Conservation (phyloP, 1,284 basidiomycete species). For the Boletus subluridellus region DNA sequence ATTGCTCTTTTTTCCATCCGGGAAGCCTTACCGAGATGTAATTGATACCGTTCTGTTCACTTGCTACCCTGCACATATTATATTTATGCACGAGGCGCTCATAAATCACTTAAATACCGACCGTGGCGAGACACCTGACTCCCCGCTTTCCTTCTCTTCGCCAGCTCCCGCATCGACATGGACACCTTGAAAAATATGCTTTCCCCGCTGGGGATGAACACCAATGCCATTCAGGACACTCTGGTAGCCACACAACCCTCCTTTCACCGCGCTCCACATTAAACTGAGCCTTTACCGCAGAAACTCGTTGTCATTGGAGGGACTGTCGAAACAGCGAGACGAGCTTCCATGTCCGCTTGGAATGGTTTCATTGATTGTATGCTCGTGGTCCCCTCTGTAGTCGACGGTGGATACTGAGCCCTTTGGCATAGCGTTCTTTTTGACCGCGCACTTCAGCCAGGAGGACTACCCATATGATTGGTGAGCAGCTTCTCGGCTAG, state of each 20-base stretch:
- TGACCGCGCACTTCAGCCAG: conserved; percentile 80
- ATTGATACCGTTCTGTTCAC: conserved; percentile 30
- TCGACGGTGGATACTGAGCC: conserved; percentile 8
- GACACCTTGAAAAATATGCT: conserved; percentile 58
- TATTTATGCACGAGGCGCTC: conserved; percentile 34
- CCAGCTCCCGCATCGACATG: conserved; percentile 41
- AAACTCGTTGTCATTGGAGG: conserved; percentile 79
- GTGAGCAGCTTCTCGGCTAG: conserved; percentile 36
- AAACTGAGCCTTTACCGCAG: conserved; percentile 32
- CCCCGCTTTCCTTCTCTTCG: conserved; percentile 23
- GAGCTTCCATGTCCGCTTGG: conserved; percentile 76
- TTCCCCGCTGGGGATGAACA: conserved; percentile 56
- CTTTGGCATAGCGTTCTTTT: conserved; percentile 64
- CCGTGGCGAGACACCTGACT: conserved; percentile 20
- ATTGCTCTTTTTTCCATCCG: conserved; percentile 21
- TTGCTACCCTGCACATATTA: conserved; percentile 30
- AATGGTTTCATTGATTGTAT: conserved; percentile 81
- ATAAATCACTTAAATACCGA: conserved; percentile 35
- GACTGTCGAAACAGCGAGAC: conserved; percentile 70
- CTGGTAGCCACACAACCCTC: conserved; percentile 39
- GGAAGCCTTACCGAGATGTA: conserved; percentile 32
- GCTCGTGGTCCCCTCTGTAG: conserved; percentile 23
- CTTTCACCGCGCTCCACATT: not conserved
- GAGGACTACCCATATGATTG: conserved; percentile 84
- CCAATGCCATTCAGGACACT: conserved; percentile 60